A percentile compares a stretch with the other conserved stretches of the same genome.
Conservation (phyloP, 352 stramenopile genomes). For the Phytophthora tubulina region DNA sequence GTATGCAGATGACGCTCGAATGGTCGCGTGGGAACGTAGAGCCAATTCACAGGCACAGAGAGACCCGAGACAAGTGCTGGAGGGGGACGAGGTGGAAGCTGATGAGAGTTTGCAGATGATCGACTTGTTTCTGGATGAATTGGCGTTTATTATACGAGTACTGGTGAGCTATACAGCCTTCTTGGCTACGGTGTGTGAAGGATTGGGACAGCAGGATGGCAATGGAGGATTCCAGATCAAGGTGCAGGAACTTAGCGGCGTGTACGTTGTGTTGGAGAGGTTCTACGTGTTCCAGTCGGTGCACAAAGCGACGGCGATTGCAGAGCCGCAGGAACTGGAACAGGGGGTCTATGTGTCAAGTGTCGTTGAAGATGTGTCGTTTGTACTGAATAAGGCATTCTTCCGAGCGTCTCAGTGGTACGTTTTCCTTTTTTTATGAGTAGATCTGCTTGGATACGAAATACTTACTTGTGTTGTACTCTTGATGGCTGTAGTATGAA, state of each 20-base stretch:
- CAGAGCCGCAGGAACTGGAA: constrained; percentile 80
- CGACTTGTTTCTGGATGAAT: constrained; percentile 84
- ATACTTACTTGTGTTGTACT: constrained; percentile 24
- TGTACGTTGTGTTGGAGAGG: constrained; percentile 84
- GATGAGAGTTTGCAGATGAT: constrained; percentile 91
- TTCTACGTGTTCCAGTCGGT: constrained; percentile 90
- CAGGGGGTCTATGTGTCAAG: constrained; percentile 76
- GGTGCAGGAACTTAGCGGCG: constrained; percentile 78
- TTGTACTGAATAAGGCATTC: constrained; percentile 88
- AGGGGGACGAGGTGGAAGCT: constrained; percentile 53
- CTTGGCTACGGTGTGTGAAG: constrained; percentile 60
- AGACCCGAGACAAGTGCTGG: constrained; percentile 37
- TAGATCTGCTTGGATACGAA: constrained; percentile 1
- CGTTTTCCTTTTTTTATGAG: not conserved
- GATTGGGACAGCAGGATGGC: constrained; percentile 46
- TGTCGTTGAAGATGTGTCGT: constrained; percentile 87
- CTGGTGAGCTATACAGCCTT: constrained; percentile 77
- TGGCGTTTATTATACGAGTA: constrained; percentile 80
- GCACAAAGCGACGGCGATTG: constrained; percentile 85
- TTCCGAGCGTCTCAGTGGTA: constrained; percentile 80
- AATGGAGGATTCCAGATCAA: constrained; percentile 60
- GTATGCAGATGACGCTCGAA: constrained; percentile 77
- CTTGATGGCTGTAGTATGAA: constrained; percentile 56
- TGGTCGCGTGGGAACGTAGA: constrained; percentile 81
- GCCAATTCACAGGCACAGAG: constrained; percentile 67